Base-by-base conservation (phyloP, 2,329 filamentous ascomycete species). In the Paraphaeosphaeria sporulosa region DNA sequence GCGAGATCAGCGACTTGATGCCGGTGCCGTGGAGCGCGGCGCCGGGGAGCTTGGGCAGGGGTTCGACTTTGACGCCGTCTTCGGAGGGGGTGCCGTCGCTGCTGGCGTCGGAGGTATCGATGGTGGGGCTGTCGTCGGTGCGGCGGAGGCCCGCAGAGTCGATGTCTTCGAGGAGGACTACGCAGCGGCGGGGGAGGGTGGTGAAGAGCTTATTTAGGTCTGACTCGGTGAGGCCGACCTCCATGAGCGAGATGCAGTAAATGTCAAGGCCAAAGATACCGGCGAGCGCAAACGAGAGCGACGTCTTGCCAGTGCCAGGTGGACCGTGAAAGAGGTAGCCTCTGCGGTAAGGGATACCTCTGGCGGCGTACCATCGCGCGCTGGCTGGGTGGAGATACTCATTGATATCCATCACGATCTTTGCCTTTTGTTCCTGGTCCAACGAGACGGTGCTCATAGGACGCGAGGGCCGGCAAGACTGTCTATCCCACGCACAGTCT, bases 301-400 rank as follows among this genome's bases (percentile, higher is more conserved):
- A 70, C 0, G 87, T 90, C 77, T 94, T 95, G 15, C 92, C 91
- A 0, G 91, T 94, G 0, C 92, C 91, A 0, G 91, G 91, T 0
- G 92, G 91, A 0, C 93, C 93, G 64, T 94, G 83, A 17, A 96
- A 87, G 0, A 96, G 85, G 70, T 95, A 96, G 0, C 93, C 93
- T 4, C 93, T 85, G 15, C 93, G 86, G 74, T 96, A 96, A 0
- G 93, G 93, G 32, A 96, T 94, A 0, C 51, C 93, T 7, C 92
- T 85, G 66, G 92, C 90, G 0, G 89, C 84, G 73, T 97, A 96
- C 92, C 92, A 96, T n/a, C 88, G 83, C 1, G 87, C 86, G 0
- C 88, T 91, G 0, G 83, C 80, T 0, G 91, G 90, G 56, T 92
- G 87, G 0, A 95, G 81, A 64, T 92, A 94, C 67, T 93, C 90